phyloP scores from a whole-genome alignment of 1,284 basidiomycete species.

The Apiotrichum sp. region DNA sequence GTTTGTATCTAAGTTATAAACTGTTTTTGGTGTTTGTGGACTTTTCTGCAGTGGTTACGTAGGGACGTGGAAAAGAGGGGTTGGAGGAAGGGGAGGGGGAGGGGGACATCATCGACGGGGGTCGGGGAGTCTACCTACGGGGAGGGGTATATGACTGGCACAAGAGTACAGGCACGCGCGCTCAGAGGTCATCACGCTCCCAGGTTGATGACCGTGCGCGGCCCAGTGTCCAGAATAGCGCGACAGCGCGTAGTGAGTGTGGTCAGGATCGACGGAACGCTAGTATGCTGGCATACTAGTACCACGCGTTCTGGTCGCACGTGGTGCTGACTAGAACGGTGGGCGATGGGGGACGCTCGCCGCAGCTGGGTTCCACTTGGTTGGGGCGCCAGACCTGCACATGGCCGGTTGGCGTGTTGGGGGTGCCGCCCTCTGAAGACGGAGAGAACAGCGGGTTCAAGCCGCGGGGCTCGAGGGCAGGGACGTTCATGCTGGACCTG shows the following conservation, averaged over 20 bases:
- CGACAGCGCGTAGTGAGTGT: too few species aligned
- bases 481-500: neutral
- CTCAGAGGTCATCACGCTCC: neutral
- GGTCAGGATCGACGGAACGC: too few species aligned
- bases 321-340: neutral
- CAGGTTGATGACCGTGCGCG: neutral
- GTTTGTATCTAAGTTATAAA: neutral
- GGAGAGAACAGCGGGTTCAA: neutral
- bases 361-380: neutral
- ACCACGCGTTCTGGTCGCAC: neutral
- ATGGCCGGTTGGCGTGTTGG: neutral
- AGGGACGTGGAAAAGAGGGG: neutral
- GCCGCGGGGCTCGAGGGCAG: neutral
- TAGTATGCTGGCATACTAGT: neutral
- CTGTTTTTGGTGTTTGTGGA: neutral
- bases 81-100: neutral
- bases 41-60: neutral
- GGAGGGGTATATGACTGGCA: neutral
- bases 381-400: neutral
- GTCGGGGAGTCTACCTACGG: neutral
- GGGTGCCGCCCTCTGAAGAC: neutral
- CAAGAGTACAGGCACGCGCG: neutral
- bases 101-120: neutral
- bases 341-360: neutral
- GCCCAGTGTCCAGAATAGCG: too few species aligned